Percentiles rank a stretch among this genome's conserved stretches.
Evolutionary conservation across 805 yeast species (phyloP).

Genomic region (Spathaspora passalidarum): DNA sequence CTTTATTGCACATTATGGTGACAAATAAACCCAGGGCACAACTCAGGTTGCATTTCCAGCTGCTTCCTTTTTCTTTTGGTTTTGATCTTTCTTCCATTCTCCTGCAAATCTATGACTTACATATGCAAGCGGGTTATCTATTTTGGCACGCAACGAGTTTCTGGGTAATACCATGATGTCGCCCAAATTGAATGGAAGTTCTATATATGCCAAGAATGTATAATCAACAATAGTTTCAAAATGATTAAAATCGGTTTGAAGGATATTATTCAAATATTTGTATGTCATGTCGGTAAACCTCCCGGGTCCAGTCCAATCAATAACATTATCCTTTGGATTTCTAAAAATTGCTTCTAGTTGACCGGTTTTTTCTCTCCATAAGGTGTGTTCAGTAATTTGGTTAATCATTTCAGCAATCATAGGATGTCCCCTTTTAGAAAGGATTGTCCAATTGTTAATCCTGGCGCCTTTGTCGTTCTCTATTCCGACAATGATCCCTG

Average conservation of each 20-base stretch:
- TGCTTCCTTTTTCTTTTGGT: too few relatives aligned
- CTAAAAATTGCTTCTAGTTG: conserved; percentile 44
- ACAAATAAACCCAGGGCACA: too few relatives aligned
- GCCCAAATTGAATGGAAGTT: too few relatives aligned
- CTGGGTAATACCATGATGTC: too few relatives aligned
- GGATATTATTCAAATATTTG: conserved; percentile 50
- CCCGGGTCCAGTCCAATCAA: conserved; percentile 98
- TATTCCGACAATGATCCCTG: conserved; percentile 85
- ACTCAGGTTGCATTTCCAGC: too few relatives aligned
- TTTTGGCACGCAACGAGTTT: too few relatives aligned
- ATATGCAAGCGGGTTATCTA: too few relatives aligned
- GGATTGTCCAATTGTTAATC: conserved; percentile 95
- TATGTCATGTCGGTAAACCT: conserved; percentile 87
- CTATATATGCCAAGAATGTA: too few relatives aligned
- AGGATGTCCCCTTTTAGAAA: conserved; percentile 91
- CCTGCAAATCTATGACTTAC: too few relatives aligned
- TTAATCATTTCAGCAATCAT: conserved; percentile 78
- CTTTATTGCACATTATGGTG: too few relatives aligned
- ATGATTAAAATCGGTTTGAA: conserved; percentile 30
- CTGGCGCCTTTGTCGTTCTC: conserved; percentile 97
- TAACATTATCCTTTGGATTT: conserved; percentile 70
- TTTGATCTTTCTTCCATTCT: too few relatives aligned
- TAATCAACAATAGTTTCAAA: conserved; percentile 59
- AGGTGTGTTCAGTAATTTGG: conserved; percentile 72
- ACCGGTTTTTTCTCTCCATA: conserved; percentile 48